These are phyloP conservation scores for Bipolaris gigantea DNA, from an alignment of 2,329 filamentous ascomycete genomes.

Conservation along the genomic window DNA sequence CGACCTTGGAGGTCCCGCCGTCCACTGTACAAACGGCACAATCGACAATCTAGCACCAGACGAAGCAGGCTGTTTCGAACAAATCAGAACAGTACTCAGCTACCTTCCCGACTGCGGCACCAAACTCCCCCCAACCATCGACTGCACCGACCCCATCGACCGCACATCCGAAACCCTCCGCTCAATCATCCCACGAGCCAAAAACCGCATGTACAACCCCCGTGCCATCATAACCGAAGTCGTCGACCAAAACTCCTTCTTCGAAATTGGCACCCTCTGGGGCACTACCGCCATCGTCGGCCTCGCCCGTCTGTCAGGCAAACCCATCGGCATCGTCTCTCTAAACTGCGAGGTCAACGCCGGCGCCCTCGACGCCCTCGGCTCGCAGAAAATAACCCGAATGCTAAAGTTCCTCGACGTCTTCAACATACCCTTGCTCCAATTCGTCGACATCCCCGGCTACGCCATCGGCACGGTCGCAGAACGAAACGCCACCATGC, in stretches of 20 bases:
- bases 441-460: conserved; percentile 64
- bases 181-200: conserved; percentile 60
- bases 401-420: conserved; percentile 66
- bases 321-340: conserved; percentile 61
- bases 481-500: conserved; percentile 65
- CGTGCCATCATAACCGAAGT: conserved; percentile 60
- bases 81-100: conserved; percentile 59
- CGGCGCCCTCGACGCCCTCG: conserved; percentile 62
- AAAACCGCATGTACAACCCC: conserved; percentile 63
- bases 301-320: conserved; percentile 60
- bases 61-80: conserved; percentile 64
- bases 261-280: conserved; percentile 67
- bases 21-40: conserved; percentile 67
- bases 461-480: conserved; percentile 67
- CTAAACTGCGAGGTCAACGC: conserved; percentile 63
- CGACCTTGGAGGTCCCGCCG: conserved; percentile 61
- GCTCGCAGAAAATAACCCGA: conserved; percentile 62
- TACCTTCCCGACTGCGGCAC: conserved; percentile 62
- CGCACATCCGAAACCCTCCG: conserved; percentile 55
- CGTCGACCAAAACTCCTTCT: conserved; percentile 60
- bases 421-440: conserved; percentile 65
- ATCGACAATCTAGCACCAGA: conserved; percentile 65
- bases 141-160: conserved; percentile 53
- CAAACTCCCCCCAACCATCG: conserved; percentile 55
- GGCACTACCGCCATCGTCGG: conserved; percentile 64